phyloP scores from a whole-genome alignment of 805 yeast genomes.

The Saturnispora galanensis region DNA sequence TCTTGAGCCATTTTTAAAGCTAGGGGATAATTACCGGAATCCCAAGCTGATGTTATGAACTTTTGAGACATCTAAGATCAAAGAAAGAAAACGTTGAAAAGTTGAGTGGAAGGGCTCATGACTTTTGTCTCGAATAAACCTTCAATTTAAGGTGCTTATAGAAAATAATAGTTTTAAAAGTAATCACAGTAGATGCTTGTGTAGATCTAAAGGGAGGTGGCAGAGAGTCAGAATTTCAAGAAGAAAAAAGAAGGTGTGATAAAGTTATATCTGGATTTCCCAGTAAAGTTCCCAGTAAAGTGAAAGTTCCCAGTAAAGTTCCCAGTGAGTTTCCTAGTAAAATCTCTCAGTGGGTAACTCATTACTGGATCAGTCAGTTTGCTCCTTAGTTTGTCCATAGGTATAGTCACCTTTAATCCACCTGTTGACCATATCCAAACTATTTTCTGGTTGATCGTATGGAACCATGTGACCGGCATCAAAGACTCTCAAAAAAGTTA shows the following conservation, averaged over 20 bases:
- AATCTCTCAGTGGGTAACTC: too few species aligned
- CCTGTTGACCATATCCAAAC: constrained; percentile 74
- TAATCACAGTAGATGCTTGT: too few species aligned
- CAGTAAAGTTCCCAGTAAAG: too few species aligned
- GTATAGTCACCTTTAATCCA: constrained; percentile 68
- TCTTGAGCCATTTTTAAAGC: constrained; percentile 43
- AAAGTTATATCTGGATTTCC: too few species aligned
- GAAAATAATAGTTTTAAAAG: too few species aligned
- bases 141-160: too few species aligned
- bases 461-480: constrained; percentile 98
- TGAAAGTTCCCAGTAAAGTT: too few species aligned
- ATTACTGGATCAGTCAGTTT: not conserved
- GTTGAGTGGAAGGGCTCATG: not conserved
- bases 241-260: too few species aligned
- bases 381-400: not conserved
- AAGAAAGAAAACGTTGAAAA: not conserved
- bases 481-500: constrained; percentile 75
- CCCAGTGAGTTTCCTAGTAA: too few species aligned
- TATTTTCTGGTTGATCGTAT: constrained; percentile 68
- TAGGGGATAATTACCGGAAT: constrained; percentile 38
- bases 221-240: too few species aligned
- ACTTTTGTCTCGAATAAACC: not conserved
- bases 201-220: too few species aligned
- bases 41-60: constrained; percentile 19
- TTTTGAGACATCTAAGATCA: constrained; percentile 16